Conservation (phyloP, 371 early-diverging fungal genomes). For the Circinella minor region DNA sequence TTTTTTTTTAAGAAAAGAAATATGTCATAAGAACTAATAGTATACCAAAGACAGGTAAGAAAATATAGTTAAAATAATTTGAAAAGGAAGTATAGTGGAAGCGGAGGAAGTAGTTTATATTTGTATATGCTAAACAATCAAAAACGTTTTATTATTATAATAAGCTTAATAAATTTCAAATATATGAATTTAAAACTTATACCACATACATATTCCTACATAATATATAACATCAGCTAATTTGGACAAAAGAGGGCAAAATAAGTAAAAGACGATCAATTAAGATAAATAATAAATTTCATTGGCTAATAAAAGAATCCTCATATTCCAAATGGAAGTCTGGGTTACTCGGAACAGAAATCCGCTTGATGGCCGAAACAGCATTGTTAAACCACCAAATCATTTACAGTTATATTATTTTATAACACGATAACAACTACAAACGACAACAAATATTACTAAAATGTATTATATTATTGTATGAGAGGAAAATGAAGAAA, state of each 20-base stretch:
- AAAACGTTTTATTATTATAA: neutral
- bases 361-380: conserved; percentile 6
- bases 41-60: too few species aligned
- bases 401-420: neutral
- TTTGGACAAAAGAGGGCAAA: neutral
- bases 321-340: conserved; percentile 26
- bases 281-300: neutral
- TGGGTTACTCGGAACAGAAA: conserved; percentile 19
- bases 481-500: conserved; percentile 11
- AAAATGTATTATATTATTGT: too few species aligned
- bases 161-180: neutral
- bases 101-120: too few species aligned
- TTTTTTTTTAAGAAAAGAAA: neutral
- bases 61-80: too few species aligned
- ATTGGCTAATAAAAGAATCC: neutral
- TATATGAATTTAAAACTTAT: neutral
- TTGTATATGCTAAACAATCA: too few species aligned
- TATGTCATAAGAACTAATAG: neutral
- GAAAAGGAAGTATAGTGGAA: too few species aligned
- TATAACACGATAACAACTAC: neutral
- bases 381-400: neutral
- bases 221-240: neutral
- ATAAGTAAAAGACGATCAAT: conserved; percentile 4
- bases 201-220: neutral
- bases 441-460: neutral